These are phyloP conservation scores for Volvox carteri DNA, from an alignment of 163 green algal species.

Conservation along the genomic window DNA sequence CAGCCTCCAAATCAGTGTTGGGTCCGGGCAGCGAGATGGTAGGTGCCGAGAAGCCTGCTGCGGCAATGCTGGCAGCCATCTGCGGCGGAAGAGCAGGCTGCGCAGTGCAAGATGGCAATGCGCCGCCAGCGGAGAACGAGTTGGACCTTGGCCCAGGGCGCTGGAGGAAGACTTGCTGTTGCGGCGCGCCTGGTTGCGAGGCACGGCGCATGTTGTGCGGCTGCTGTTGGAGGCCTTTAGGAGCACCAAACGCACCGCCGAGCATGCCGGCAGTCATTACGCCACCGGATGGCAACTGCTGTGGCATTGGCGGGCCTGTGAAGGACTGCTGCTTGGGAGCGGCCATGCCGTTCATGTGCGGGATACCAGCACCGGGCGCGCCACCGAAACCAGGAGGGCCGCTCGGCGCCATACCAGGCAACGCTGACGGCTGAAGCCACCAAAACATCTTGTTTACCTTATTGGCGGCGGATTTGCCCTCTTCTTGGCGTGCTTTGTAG, in stretches of 20 bases:
- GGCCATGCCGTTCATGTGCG: background rate
- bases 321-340: conserved; percentile 6
- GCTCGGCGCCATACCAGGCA: background rate
- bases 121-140: conserved; percentile 47
- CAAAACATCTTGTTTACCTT: conserved; percentile 67
- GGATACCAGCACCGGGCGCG: background rate
- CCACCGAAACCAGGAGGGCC: background rate
- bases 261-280: conserved; percentile 27
- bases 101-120: background rate
- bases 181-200: conserved; percentile 8
- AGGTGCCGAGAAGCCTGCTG: conserved; percentile 17
- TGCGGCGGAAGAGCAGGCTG: conserved; percentile 28
- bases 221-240: background rate
- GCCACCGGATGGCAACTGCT: conserved; percentile 1
- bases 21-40: background rate
- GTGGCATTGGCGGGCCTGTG: background rate
- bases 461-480: conserved; percentile 57
- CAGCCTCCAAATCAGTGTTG: conserved; percentile 11
- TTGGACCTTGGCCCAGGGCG: conserved; percentile 24
- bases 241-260: background rate
- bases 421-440: conserved; percentile 54
- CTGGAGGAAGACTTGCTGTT: conserved; percentile 23
- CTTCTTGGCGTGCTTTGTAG: conserved; percentile 52
- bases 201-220: background rate
- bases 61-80: conserved; percentile 53